Evolutionary conservation across 2,329 filamentous ascomycete genomes (phyloP).

Genomic region (Botrytis fragariae): DNA sequence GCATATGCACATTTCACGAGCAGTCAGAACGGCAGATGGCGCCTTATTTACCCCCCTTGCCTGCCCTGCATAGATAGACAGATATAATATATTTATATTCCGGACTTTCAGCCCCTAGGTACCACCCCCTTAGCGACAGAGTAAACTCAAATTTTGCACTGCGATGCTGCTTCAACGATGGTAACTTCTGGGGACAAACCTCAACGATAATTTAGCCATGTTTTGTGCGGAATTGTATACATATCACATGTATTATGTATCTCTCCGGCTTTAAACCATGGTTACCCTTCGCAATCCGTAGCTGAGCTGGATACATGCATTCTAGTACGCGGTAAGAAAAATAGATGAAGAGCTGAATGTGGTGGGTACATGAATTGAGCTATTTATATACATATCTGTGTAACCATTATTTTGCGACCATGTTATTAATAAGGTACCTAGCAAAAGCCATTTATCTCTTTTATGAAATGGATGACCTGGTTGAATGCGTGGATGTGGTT

Average conservation of each 20-base stretch:
- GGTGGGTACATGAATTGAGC: neutral
- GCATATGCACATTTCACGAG: neutral
- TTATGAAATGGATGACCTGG: neutral
- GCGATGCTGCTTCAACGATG: neutral
- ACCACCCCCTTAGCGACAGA: neutral
- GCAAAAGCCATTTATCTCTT: neutral
- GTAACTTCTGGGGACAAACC: neutral
- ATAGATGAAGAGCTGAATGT: neutral
- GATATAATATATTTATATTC: neutral
- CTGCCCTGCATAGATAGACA: neutral
- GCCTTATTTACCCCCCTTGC: neutral
- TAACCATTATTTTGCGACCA: neutral
- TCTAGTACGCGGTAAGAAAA: neutral
- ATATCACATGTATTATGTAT: neutral
- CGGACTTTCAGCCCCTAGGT: neutral
- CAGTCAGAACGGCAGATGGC: neutral
- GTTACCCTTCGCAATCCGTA: neutral
- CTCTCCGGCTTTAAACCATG: neutral
- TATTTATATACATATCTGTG: neutral
- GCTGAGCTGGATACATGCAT: neutral
- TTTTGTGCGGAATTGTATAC: neutral
- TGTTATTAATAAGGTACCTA: too few relatives aligned
- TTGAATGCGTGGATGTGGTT: neutral
- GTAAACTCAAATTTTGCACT: neutral
- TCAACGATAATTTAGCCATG: neutral